Evolutionary conservation across 2,329 filamentous ascomycete species (phyloP), one percentile per base, ranked within the genome.

Genomic region (Neonectria ditissima): DNA sequence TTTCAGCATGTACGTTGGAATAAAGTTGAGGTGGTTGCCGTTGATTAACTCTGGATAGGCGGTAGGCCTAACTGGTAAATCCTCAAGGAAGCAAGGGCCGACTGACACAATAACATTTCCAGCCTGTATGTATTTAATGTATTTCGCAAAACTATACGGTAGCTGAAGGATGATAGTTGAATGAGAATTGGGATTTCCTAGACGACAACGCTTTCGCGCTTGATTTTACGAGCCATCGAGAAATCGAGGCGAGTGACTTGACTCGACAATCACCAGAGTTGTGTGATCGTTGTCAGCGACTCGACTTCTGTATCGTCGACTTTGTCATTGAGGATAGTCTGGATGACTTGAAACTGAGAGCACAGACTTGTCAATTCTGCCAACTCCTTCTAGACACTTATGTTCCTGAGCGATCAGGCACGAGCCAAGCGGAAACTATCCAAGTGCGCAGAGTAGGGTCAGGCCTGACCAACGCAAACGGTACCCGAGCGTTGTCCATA

Each of bases 141-240:
- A 26, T 20, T 59, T 18, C 13, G 11, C 37, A n/a, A 41, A 20
- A 20, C 13, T 37, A 14, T 9, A 54, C n/a, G 30, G 11, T 28
- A 9, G 26, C 53, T 65, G 14, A 67, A 6, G 8, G 24, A 16
- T 1, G 4, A 39, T 20, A 67, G 63, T 61, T 67, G 8, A 44
- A 64, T 41, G 24, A 64, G n/a, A 58, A 9, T 22, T 67, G 64
- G 65, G 43, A 58, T 5, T 13, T 61, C 16, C 14, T 55, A 7
- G 56, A 67, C 11, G 65, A 66, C 20, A 45, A 18, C n/a, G 2
- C 47, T 6, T 41, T 67, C 16, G 51, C 60, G 16, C 18, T 44
- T 39, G 37, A 45, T 22, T 7, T 45, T 6, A 3, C 26, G 5
- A 16, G 13, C 11, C 22, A 16, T 14, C 20, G 2, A 4, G 22